Conservation (phyloP, 2,329 filamentous ascomycete species). For the Endocalyx cinctus region DNA sequence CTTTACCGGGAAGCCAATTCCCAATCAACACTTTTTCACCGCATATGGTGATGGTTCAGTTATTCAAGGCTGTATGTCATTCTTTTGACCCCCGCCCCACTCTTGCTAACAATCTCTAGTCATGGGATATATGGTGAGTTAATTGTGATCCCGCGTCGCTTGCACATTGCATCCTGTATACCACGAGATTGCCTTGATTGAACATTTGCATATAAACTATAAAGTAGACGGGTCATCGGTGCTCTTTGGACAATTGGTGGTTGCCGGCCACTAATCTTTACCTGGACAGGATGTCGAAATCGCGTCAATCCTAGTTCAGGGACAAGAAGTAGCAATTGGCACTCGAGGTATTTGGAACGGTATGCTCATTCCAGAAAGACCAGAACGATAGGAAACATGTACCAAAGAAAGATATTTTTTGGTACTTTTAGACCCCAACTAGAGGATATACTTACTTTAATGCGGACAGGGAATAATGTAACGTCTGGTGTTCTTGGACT, state of each 20-base stretch:
- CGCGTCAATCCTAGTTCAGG: constrained; percentile 38
- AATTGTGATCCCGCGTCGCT: constrained; percentile 37
- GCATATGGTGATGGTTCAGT: constrained; percentile 45
- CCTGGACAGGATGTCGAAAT: constrained; percentile 37
- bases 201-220: too few relatives aligned
- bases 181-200: neutral
- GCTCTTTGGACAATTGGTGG: neutral
- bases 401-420: too few relatives aligned
- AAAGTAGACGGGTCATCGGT: neutral
- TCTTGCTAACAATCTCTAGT: constrained; percentile 1
- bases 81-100: neutral
- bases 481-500: constrained; percentile 49
- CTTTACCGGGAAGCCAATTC: constrained; percentile 36
- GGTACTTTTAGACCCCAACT: too few relatives aligned
- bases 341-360: constrained; percentile 47
- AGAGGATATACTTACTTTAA: neutral
- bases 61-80: constrained; percentile 33
- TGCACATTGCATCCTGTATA: too few relatives aligned
- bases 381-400: too few relatives aligned
- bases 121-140: constrained; percentile 11
- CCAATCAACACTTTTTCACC: constrained; percentile 41
- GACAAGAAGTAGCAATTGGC: constrained; percentile 45
- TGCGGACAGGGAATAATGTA: constrained; percentile 29
- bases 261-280: neutral
- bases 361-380: constrained; percentile 29